Percentiles rank a stretch among this genome's conserved stretches.
Evolutionary conservation across 2,329 filamentous ascomycete genomes (phyloP).

Genomic region (Pyricularia grisea): DNA sequence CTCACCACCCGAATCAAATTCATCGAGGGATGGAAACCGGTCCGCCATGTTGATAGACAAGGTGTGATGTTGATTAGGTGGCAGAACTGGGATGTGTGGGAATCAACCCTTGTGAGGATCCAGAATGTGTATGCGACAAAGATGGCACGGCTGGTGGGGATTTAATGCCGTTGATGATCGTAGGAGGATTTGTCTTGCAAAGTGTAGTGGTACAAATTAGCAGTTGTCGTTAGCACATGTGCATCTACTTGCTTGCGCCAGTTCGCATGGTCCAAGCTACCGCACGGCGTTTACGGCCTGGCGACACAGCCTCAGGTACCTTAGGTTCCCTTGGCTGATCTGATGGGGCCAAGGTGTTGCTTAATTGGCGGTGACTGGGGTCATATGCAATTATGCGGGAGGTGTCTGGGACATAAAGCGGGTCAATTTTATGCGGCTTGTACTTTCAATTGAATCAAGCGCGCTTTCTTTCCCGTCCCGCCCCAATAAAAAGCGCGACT

Average conservation of each 20-base stretch:
- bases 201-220: background rate
- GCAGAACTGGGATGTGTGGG: background rate
- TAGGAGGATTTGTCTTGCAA: background rate
- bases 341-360: background rate
- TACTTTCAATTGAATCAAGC: background rate
- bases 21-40: constrained; percentile 69
- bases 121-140: background rate
- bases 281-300: background rate
- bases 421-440: background rate
- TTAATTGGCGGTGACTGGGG: background rate
- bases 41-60: constrained; percentile 52
- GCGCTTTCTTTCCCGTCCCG: background rate
- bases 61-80: background rate
- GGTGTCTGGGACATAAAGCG: background rate
- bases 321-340: background rate
- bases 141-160: background rate
- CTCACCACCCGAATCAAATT: constrained; percentile 60
- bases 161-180: background rate
- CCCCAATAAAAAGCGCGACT: background rate
- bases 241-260: background rate
- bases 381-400: background rate
- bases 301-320: background rate
- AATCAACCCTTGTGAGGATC: background rate
- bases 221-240: background rate
- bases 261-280: background rate